Percentiles rank a stretch among this genome's conserved stretches.
phyloP scores from a whole-genome alignment of 495 filamentous ascomycete genomes.

The Niebla homalea region DNA sequence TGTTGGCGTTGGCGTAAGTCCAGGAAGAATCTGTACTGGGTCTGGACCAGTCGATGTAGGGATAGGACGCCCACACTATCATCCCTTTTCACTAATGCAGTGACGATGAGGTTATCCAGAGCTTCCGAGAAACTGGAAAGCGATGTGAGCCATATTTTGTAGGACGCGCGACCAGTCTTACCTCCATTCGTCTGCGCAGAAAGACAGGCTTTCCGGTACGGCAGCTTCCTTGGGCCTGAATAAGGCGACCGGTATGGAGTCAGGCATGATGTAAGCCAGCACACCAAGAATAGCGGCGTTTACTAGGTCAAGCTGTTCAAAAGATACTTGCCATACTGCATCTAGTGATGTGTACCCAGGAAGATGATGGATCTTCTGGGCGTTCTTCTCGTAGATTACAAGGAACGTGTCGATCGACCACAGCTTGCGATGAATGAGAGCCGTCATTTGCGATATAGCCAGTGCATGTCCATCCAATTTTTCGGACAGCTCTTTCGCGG shows the following conservation, averaged over 20 bases:
- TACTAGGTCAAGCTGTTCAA: background rate
- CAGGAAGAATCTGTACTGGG: background rate
- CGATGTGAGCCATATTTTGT: too few relatives aligned
- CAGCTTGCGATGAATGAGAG: background rate
- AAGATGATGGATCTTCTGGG: background rate
- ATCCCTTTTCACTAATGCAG: background rate
- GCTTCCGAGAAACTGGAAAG: background rate
- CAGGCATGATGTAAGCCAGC: background rate
- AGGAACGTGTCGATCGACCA: background rate
- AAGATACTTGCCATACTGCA: background rate
- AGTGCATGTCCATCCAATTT: background rate
- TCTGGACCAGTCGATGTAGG: background rate
- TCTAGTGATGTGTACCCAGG: too few relatives aligned
- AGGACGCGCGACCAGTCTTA: too few relatives aligned
- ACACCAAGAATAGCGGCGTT: background rate
- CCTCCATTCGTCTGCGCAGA: background rate
- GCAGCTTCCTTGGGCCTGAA: background rate
- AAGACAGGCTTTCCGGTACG: background rate
- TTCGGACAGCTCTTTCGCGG: background rate
- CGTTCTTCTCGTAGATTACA: background rate
- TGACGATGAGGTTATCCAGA: background rate
- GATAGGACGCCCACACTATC: background rate
- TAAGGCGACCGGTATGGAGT: background rate
- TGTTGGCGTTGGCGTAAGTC: background rate
- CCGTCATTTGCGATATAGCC: background rate